phyloP scores from a whole-genome alignment of 805 yeast species.

The Ascoidea asiatica region DNA sequence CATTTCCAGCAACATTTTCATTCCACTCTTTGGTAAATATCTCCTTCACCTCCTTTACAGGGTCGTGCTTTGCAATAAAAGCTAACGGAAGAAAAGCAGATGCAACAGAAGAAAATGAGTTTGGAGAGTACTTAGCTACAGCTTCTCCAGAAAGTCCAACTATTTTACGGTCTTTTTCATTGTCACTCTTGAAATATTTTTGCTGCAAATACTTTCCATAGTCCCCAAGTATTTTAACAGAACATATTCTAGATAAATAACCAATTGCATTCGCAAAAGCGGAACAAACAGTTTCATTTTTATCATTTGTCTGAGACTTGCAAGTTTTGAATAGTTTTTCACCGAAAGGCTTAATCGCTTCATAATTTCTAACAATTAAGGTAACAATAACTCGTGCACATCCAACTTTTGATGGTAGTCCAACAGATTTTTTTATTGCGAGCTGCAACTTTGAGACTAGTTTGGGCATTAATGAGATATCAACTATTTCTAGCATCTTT shows the following conservation, averaged over 20 bases:
- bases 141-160: constrained; percentile 54
- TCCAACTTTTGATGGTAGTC: constrained; percentile 83
- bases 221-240: constrained; percentile 34
- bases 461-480: constrained; percentile 32
- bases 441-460: no score
- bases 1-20: constrained; percentile 61
- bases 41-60: constrained; percentile 27
- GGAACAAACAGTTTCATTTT: constrained; percentile 57
- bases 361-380: constrained; percentile 38
- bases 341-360: constrained; percentile 29
- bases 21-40: constrained; percentile 60
- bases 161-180: constrained; percentile 26
- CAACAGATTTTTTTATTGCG: constrained; percentile 63
- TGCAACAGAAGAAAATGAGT: constrained; percentile 47
- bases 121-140: constrained; percentile 55
- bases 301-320: constrained; percentile 45
- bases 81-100: constrained; percentile 64
- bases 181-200: constrained; percentile 45
- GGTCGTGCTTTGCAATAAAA: constrained; percentile 65
- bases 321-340: constrained; percentile 51
- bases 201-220: constrained; percentile 37
- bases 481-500: constrained; percentile 43
- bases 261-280: constrained; percentile 78
- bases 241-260: constrained; percentile 52
- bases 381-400: constrained; percentile 63